Evolutionary conservation across 805 yeast species (phyloP).

Genomic region (Lipomyces sp.): DNA sequence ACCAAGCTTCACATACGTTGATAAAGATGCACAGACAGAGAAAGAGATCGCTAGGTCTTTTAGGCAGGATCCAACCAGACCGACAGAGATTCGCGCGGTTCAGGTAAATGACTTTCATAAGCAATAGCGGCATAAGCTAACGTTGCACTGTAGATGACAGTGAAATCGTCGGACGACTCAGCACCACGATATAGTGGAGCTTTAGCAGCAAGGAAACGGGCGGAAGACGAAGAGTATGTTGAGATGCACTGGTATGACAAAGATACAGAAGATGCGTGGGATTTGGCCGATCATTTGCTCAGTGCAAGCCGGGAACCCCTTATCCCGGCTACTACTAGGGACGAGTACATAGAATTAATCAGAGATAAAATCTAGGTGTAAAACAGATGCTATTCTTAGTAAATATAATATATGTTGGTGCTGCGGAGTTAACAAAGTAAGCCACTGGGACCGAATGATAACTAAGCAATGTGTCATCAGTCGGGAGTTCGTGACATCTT

Average conservation of each 20-base stretch:
- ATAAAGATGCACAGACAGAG: slow-evolving; percentile 55
- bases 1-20: slow-evolving; percentile 80
- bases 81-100: slow-evolving; percentile 61
- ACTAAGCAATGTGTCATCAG: too few species aligned
- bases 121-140: neutral
- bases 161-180: slow-evolving; percentile 62
- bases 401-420: neutral
- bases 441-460: too few species aligned
- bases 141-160: slow-evolving; percentile 55
- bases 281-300: slow-evolving; percentile 41
- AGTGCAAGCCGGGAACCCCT: slow-evolving; percentile 32
- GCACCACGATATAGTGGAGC: slow-evolving; percentile 73
- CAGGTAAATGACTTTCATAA: slow-evolving; percentile 46
- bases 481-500: too few species aligned
- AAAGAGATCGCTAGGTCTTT: slow-evolving; percentile 49
- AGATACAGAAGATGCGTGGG: slow-evolving; percentile 45
- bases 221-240: slow-evolving; percentile 62
- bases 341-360: slow-evolving; percentile 38
- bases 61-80: slow-evolving; percentile 51
- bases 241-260: slow-evolving; percentile 55
- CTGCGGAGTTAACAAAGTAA: too few species aligned
- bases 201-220: slow-evolving; percentile 62
- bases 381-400: neutral
- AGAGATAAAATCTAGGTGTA: slow-evolving; percentile 7
- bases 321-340: slow-evolving; percentile 32